Percentiles rank a stretch among this genome's conserved stretches.
phyloP scores from a whole-genome alignment of 177 flowering plant genomes.

The Vitis hybrid region DNA sequence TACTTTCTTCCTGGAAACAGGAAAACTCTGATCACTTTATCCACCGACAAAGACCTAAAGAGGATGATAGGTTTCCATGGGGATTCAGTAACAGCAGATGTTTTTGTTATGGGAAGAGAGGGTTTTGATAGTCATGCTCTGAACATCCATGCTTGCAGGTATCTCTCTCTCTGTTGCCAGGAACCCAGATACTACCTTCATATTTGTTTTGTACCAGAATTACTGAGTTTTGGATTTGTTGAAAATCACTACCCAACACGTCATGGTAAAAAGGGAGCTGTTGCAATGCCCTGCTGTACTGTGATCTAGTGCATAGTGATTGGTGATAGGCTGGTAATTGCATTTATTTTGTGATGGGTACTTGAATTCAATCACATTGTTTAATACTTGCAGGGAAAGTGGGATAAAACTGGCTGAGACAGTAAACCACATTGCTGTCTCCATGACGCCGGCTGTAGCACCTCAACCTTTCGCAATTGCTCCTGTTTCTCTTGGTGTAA shows the following conservation, averaged over 20 bases:
- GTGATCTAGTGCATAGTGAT: slow-evolving; percentile 1
- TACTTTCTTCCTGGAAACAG: slow-evolving; percentile 66
- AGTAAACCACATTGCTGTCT: slow-evolving; percentile 13
- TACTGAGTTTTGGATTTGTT: not conserved
- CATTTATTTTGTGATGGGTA: not conserved
- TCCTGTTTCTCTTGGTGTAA: not conserved
- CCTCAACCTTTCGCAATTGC: not conserved
- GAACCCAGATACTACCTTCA: not conserved
- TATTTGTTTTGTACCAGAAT: not conserved
- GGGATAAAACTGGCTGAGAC: slow-evolving; percentile 37
- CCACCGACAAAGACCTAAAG: slow-evolving; percentile 53
- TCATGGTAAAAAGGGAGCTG: not conserved
- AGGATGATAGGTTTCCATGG: slow-evolving; percentile 61
- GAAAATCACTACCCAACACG: not conserved
- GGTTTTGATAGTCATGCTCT: slow-evolving; percentile 32
- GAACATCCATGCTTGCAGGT: slow-evolving; percentile 31
- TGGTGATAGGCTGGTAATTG: not conserved
- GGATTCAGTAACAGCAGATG: slow-evolving; percentile 50
- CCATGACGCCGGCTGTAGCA: slow-evolving; percentile 10
- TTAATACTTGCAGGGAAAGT: slow-evolving; percentile 34
- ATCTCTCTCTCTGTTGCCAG: not conserved
- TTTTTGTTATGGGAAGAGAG: slow-evolving; percentile 46
- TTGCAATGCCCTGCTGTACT: not conserved
- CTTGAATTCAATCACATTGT: not conserved
- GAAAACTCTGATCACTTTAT: slow-evolving; percentile 50